phyloP scores from a whole-genome alignment of 164 flowering plant genomes.

The Santalum album region DNA sequence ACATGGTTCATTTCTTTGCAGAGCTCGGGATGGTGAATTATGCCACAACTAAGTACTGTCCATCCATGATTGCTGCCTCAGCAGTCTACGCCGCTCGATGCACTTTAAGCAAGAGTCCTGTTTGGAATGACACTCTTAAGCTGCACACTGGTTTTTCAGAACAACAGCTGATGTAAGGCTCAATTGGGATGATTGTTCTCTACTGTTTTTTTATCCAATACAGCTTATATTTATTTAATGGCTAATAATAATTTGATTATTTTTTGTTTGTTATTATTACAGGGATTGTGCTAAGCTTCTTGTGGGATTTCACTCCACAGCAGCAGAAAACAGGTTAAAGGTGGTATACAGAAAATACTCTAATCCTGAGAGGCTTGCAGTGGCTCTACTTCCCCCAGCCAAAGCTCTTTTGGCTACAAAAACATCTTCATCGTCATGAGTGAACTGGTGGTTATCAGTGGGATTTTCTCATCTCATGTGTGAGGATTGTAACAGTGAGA shows the following conservation, averaged over 20 bases:
- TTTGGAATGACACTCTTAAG: slow-evolving; percentile 70
- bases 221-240: too few species aligned
- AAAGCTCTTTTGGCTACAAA: slow-evolving; percentile 25
- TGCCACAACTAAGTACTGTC: neutral
- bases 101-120: neutral
- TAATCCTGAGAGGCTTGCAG: slow-evolving; percentile 30
- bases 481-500: too few species aligned
- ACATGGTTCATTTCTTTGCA: neutral
- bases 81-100: neutral
- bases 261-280: slow-evolving; percentile 6
- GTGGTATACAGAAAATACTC: slow-evolving; percentile 60
- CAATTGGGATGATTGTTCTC: too few species aligned
- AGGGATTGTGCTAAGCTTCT: slow-evolving; percentile 72
- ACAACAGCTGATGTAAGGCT: slow-evolving; percentile 44
- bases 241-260: too few species aligned
- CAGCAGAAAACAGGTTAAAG: slow-evolving; percentile 38
- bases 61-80: neutral
- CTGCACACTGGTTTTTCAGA: slow-evolving; percentile 71
- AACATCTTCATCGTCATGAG: too few species aligned
- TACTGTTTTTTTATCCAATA: too few species aligned
- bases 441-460: too few species aligned
- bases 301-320: slow-evolving; percentile 40
- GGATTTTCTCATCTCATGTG: too few species aligned
- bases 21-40: neutral
- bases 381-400: slow-evolving; percentile 61